Evolutionary conservation across 2,329 filamentous ascomycete species (phyloP).

Genomic region (Ascochyta lentis): DNA sequence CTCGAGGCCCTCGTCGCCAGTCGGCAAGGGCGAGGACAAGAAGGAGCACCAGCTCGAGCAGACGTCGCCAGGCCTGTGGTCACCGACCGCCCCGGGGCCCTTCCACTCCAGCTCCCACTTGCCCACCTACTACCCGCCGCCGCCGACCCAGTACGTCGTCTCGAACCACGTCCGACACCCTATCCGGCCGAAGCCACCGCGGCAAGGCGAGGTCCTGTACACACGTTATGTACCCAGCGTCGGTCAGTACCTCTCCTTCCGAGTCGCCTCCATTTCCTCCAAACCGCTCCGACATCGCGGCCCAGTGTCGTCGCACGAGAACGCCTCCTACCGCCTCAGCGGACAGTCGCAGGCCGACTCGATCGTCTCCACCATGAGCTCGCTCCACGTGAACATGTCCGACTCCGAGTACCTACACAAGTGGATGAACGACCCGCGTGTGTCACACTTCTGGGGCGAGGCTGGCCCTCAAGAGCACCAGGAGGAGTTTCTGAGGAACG

Average conservation of each 20-base stretch:
- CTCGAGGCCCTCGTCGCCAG: slow-evolving; percentile 60
- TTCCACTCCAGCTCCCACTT: slow-evolving; percentile 85
- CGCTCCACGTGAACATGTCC: slow-evolving; percentile 48
- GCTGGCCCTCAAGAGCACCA: slow-evolving; percentile 63
- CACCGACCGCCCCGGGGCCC: slow-evolving; percentile 63
- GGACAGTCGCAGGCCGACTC: slow-evolving; percentile 60
- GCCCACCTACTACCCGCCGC: slow-evolving; percentile 88
- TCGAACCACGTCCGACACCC: slow-evolving; percentile 85
- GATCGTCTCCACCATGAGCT: slow-evolving; percentile 40
- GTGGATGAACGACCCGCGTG: slow-evolving; percentile 89
- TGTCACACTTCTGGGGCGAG: slow-evolving; percentile 84
- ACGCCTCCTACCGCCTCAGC: slow-evolving; percentile 30
- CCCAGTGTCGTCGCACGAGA: slow-evolving; percentile 49
- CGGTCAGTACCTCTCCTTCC: slow-evolving; percentile 85
- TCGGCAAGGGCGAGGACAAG: slow-evolving; percentile 31
- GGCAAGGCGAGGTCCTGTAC: slow-evolving; percentile 92
- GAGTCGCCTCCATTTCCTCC: slow-evolving; percentile 75
- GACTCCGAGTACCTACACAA: slow-evolving; percentile 75
- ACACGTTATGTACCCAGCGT: slow-evolving; percentile 83
- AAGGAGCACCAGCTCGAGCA: slow-evolving; percentile 42
- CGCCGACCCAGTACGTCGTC: slow-evolving; percentile 79
- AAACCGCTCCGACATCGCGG: slow-evolving; percentile 70
- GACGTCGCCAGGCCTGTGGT: slow-evolving; percentile 46
- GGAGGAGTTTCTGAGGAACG: slow-evolving; percentile 70
- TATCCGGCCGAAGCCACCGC: slow-evolving; percentile 82